Evolutionary conservation across 345 rosid species (phyloP).

Genomic region (Eucalyptus polyanthemos): DNA sequence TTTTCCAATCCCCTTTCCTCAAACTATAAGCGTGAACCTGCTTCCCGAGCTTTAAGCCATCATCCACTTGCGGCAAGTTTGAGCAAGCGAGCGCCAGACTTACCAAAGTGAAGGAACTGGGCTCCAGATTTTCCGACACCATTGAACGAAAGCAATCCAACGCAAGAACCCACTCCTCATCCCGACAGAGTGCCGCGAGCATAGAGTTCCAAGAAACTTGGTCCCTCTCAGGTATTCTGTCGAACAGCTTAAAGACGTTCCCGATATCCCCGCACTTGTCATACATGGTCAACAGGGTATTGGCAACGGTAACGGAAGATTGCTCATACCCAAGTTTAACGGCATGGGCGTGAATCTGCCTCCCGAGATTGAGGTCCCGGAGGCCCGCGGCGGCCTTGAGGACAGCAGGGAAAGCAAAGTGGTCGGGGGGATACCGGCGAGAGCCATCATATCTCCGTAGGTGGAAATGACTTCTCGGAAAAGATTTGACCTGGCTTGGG

Average conservation of each 20-base stretch:
- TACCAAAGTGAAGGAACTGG: slow-evolving; percentile 81
- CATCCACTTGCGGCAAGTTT: slow-evolving; percentile 20
- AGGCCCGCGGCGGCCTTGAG: slow-evolving; percentile 54
- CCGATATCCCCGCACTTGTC: slow-evolving; percentile 49
- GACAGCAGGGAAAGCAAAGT: slow-evolving; percentile 67
- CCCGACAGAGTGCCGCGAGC: slow-evolving; percentile 50
- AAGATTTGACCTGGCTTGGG: slow-evolving; percentile 35
- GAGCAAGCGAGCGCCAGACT: slow-evolving; percentile 71
- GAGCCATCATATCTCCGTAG: slow-evolving; percentile 43
- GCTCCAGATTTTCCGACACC: slow-evolving; percentile 41
- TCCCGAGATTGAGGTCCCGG: slow-evolving; percentile 40
- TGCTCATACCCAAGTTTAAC: slow-evolving; percentile 49
- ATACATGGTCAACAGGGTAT: slow-evolving; percentile 65
- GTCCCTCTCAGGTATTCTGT: slow-evolving; percentile 62
- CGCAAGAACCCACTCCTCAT: slow-evolving; percentile 60
- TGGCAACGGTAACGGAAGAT: slow-evolving; percentile 42
- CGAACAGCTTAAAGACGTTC: slow-evolving; percentile 55
- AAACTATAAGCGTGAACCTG: slow-evolving; percentile 64
- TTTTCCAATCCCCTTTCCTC: slow-evolving; percentile 41
- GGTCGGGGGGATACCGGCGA: slow-evolving; percentile 44
- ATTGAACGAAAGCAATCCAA: slow-evolving; percentile 52
- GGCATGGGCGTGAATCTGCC: slow-evolving; percentile 74
- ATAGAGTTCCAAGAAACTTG: slow-evolving; percentile 88
- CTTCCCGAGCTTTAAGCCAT: slow-evolving; percentile 58
- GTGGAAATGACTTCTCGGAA: slow-evolving; percentile 54